These are phyloP conservation scores for Plasmodium gonderi DNA, from an alignment of 169 alveolate genomes.

Conservation along the genomic window DNA sequence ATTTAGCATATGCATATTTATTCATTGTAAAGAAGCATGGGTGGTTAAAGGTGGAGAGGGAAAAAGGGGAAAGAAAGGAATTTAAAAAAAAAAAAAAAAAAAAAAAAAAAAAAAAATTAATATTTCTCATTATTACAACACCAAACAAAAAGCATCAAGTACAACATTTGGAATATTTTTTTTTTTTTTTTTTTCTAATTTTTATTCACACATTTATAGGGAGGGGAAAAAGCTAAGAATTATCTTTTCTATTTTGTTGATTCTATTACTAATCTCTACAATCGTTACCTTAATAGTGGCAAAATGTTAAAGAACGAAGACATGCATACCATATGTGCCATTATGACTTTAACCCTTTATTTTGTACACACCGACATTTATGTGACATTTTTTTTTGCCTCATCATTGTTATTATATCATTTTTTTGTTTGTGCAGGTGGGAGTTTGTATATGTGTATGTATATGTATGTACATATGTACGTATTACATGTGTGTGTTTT, in stretches of 20 bases:
- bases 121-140: neutral
- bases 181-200: neutral
- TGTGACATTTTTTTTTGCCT: too few species aligned
- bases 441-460: neutral
- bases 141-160: too few species aligned
- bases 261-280: neutral
- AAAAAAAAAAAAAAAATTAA: neutral
- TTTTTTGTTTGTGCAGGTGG: too few species aligned
- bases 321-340: neutral
- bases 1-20: neutral
- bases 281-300: neutral
- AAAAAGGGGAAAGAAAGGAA: too few species aligned
- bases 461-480: too few species aligned
- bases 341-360: too few species aligned
- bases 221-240: conserved; percentile 1
- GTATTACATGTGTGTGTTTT: too few species aligned
- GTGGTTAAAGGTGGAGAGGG: too few species aligned
- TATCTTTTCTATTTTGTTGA: neutral
- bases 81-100: neutral
- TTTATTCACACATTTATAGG: neutral
- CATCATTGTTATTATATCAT: too few species aligned
- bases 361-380: too few species aligned
- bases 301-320: conserved; percentile 8
- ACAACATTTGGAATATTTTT: too few species aligned
- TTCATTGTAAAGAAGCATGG: too few species aligned